Conservation (phyloP, 2,329 filamentous ascomycete genomes). For the Penicillium sp. region DNA sequence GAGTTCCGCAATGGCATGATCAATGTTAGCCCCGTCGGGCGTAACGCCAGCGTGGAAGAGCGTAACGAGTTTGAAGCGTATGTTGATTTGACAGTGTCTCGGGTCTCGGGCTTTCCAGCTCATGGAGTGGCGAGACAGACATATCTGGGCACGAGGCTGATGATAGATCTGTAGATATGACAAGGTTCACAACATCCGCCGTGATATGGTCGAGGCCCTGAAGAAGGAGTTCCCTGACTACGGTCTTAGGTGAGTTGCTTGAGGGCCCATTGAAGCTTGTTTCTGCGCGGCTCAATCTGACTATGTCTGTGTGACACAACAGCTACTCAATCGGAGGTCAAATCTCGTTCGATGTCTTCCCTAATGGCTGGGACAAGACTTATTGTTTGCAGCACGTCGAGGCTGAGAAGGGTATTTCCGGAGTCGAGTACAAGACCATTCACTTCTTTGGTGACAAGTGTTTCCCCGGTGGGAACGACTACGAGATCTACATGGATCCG, state of each 20-base stretch:
- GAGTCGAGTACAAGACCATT: constrained; percentile 67
- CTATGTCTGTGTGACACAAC: neutral
- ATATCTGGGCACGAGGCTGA: constrained; percentile 4
- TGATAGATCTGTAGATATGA: constrained; percentile 54
- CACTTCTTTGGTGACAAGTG: constrained; percentile 99
- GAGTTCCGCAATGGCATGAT: constrained; percentile 63
- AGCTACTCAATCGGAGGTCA: constrained; percentile 93
- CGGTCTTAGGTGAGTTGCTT: constrained; percentile 68
- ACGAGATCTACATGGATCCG: constrained; percentile 79
- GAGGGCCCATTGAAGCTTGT: neutral
- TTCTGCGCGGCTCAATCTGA: constrained; percentile 6
- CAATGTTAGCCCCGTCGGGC: constrained; percentile 59
- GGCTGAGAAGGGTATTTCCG: constrained; percentile 64
- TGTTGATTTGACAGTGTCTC: constrained; percentile 9
- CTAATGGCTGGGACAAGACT: constrained; percentile 95
- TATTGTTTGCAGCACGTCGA: constrained; percentile 89
- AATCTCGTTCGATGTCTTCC: constrained; percentile 98
- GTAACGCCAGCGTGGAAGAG: constrained; percentile 78
- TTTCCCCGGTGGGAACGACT: constrained; percentile 84
- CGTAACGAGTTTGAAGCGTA: constrained; percentile 69
- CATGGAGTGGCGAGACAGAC: too few relatives aligned
- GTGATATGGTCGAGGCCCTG: constrained; percentile 68
- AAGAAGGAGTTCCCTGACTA: constrained; percentile 76
- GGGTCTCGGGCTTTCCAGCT: too few relatives aligned
- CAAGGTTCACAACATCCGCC: constrained; percentile 66